Evolutionary conservation across 129 eudicot genomes (phyloP).

Genomic region (Flaveria brownii): DNA sequence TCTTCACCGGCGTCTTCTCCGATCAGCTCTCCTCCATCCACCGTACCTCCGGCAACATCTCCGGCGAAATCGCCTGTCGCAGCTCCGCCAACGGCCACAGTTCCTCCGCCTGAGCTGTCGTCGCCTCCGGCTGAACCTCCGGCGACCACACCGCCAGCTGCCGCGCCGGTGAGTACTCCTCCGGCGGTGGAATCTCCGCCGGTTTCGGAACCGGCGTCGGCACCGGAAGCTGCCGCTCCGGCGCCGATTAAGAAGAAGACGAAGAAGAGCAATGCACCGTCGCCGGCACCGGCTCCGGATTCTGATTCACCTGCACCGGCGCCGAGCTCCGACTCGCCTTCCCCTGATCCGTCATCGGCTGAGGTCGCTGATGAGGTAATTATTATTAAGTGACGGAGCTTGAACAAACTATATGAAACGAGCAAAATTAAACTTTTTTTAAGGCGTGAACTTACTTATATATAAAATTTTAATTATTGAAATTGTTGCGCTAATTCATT

Average conservation of each 20-base stretch:
- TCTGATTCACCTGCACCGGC: constrained; percentile 36
- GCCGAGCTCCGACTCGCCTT: constrained; percentile 40
- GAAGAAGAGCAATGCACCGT: constrained; percentile 47
- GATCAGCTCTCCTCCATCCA: constrained; percentile 23
- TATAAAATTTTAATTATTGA: too few relatives aligned
- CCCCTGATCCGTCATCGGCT: constrained; percentile 43
- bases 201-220: constrained; percentile 43
- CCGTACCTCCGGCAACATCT: constrained; percentile 33
- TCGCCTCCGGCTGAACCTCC: constrained; percentile 41
- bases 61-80: constrained; percentile 29
- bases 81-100: constrained; percentile 25
- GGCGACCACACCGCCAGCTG: constrained; percentile 35
- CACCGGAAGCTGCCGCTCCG: constrained; percentile 49
- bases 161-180: constrained; percentile 46
- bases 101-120: constrained; percentile 9
- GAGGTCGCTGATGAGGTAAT: constrained; percentile 52
- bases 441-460: too few relatives aligned
- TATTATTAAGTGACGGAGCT: too few relatives aligned
- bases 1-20: constrained; percentile 41
- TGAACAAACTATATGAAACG: too few relatives aligned
- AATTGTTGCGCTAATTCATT: too few relatives aligned
- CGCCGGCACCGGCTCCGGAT: constrained; percentile 49
- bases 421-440: too few relatives aligned
- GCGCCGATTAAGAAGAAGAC: constrained; percentile 55
- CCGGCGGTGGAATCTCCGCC: constrained; percentile 35